Evolutionary conservation across 768 basidiomycete genomes (phyloP).

Genomic region (Pulveroboletus sp.): DNA sequence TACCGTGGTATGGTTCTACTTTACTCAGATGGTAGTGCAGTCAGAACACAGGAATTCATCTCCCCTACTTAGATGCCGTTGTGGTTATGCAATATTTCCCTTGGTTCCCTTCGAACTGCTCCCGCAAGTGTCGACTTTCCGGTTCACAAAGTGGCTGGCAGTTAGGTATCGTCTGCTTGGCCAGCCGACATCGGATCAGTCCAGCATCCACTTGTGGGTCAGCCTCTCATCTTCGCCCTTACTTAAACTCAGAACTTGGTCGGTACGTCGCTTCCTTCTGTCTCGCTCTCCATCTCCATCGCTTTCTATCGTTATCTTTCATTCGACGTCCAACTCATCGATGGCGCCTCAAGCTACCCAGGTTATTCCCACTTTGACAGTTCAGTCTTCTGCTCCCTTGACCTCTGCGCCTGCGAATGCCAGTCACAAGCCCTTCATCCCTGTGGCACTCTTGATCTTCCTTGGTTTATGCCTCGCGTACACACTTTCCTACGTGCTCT

Average conservation of each 20-base stretch:
- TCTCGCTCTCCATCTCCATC: slow-evolving; percentile 4
- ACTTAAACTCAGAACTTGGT: slow-evolving; percentile 2
- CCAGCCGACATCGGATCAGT: slow-evolving; percentile 7
- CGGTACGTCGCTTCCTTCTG: slow-evolving; percentile 11
- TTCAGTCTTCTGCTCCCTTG: slow-evolving; percentile 1
- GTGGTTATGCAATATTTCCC: background rate
- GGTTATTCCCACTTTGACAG: background rate
- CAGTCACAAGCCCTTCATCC: slow-evolving; percentile 10
- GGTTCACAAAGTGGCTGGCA: background rate
- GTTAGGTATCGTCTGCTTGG: background rate
- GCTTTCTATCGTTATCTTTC: slow-evolving; percentile 8
- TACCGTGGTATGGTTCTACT: too few relatives aligned
- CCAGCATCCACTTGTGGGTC: slow-evolving; percentile 3
- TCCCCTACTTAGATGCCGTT: too few relatives aligned
- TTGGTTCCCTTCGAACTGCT: background rate
- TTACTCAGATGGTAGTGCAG: too few relatives aligned
- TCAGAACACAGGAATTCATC: too few relatives aligned
- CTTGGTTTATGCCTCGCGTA: slow-evolving; percentile 26
- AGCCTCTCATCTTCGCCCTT: slow-evolving; percentile 14
- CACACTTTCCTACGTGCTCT: slow-evolving; percentile 24
- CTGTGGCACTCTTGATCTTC: slow-evolving; percentile 18
- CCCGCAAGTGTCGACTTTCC: background rate
- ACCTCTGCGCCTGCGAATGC: background rate
- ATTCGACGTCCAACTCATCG: slow-evolving; percentile 1
- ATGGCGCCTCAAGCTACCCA: slow-evolving; percentile 25